Base-by-base conservation (phyloP, 495 filamentous ascomycete species). In the Penicillium manginii region DNA sequence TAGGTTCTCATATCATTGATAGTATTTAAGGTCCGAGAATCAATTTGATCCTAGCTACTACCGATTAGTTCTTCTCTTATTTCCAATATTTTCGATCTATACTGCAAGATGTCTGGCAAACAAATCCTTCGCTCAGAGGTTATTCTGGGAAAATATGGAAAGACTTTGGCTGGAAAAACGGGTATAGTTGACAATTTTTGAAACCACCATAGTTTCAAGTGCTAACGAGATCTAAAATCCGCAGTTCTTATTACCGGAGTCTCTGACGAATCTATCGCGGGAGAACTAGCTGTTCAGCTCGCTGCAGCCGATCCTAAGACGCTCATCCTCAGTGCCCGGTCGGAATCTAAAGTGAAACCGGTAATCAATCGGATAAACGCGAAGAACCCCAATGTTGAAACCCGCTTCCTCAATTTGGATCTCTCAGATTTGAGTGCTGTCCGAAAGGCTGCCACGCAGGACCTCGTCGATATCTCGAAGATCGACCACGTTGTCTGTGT, bases 231-330 rank as follows among this genome's bases (percentile, higher is more conserved):
- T 52, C 9, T 31, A 19, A 52, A 11, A 3, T 23, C 18, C 5
- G 10, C 15, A 67, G 64, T 67, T 3, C 46, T 67, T 5, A 61
- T 67, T 22, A 67, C 64, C n/a, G 64, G 64, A 18, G 55, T 67
- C 21, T 58, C 64, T 11, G 22, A 57, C 19, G 37, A 64, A 7
- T 67, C 64, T 17, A 67, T 67, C 14, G 64, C 61, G 9, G 64
- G 61, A 26, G 61, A 67, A 39, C 61, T 67, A 1, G 64, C 58
- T 11, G 5, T 67, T 3, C 64, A 64, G 23, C 51, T 67, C 2
- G 12, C 61, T 3, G 14, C 42, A 23, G 58, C 53, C 17, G 7
- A 59, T 21, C 64, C 64, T 2, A 61, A 58, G 15, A 58, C 64
- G 19, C 58, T 67, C 12, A 61, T 64, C 43, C 55, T 67, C 8